phyloP scores from a whole-genome alignment of 2,329 filamentous ascomycete genomes.

The Alternaria viburni region DNA sequence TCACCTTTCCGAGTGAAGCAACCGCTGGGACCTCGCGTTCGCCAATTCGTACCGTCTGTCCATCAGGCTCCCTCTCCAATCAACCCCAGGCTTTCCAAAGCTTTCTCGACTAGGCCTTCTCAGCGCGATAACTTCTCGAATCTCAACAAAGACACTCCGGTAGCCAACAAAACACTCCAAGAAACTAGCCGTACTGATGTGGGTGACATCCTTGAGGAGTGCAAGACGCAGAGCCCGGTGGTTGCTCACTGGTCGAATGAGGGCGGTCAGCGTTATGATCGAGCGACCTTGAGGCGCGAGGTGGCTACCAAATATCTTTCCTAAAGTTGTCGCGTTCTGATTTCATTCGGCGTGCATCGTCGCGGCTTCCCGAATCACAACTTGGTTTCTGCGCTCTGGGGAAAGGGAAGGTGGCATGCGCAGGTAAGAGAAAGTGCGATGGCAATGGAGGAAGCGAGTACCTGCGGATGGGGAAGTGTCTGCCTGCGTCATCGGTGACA shows the following conservation, averaged over 20 bases:
- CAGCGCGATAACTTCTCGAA: background rate
- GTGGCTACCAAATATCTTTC: background rate
- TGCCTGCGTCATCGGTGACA: background rate
- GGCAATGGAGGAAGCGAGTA: background rate
- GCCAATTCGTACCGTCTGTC: background rate
- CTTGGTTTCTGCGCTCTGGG: no score
- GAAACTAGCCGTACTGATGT: fast-evolving
- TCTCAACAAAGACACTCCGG: background rate
- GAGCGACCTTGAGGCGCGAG: background rate
- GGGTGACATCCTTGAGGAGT: background rate
- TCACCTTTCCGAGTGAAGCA: background rate
- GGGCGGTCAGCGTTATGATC: background rate
- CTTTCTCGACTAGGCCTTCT: background rate
- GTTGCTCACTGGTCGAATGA: background rate
- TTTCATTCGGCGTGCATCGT: background rate
- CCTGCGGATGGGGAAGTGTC: background rate
- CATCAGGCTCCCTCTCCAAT: background rate
- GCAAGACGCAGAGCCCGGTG: background rate
- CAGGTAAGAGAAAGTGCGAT: background rate
- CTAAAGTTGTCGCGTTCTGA: background rate
- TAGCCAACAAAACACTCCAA: background rate
- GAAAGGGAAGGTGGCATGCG: background rate
- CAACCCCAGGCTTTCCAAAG: background rate
- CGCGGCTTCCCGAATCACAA: background rate
- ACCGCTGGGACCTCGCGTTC: background rate